phyloP scores from a whole-genome alignment of 2,329 filamentous ascomycete genomes.

The Calonectria pteridis region DNA sequence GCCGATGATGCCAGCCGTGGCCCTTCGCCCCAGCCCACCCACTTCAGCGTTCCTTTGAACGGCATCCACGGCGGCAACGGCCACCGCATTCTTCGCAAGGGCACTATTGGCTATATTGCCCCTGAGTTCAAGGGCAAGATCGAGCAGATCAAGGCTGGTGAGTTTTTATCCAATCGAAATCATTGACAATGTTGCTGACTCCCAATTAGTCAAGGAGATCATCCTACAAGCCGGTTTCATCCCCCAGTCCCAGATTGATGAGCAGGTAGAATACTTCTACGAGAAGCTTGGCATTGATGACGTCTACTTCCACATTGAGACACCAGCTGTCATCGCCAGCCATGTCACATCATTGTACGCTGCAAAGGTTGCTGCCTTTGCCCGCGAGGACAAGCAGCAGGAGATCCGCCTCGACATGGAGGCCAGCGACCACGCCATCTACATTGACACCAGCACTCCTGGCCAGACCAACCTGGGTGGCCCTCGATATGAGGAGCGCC shows the following conservation, averaged over 20 bases:
- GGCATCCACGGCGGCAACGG: conserved; percentile 66
- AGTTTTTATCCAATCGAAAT: conserved; percentile 42
- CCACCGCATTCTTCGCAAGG: conserved; percentile 84
- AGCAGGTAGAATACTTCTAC: conserved; percentile 97
- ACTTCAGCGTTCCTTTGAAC: conserved; percentile 77
- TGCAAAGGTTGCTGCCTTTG: conserved; percentile 94
- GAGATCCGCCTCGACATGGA: conserved; percentile 98
- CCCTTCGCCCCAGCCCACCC: conserved; percentile 89
- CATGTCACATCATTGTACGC: conserved; percentile 97
- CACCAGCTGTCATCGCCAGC: conserved; percentile 86
- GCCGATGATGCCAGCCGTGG: conserved; percentile 65
- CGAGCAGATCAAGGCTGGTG: conserved; percentile 87
- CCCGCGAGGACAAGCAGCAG: conserved; percentile 91
- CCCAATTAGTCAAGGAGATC: conserved; percentile 77
- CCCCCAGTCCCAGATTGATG: conserved; percentile 83
- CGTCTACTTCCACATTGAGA: conserved; percentile 96
- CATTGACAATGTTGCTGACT: conserved; percentile 12
- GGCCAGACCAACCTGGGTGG: conserved; percentile 82
- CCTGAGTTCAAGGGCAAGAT: conserved; percentile 94
- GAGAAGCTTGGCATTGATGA: conserved; percentile 97
- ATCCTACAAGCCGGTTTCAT: conserved; percentile 88
- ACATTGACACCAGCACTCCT: conserved; percentile 96
- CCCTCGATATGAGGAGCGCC: conserved; percentile 92
- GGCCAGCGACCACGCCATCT: conserved; percentile 93
- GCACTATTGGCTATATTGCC: conserved; percentile 93